phyloP scores from a whole-genome alignment of 2,329 filamentous ascomycete genomes.

The Arthroderma uncinatum region DNA sequence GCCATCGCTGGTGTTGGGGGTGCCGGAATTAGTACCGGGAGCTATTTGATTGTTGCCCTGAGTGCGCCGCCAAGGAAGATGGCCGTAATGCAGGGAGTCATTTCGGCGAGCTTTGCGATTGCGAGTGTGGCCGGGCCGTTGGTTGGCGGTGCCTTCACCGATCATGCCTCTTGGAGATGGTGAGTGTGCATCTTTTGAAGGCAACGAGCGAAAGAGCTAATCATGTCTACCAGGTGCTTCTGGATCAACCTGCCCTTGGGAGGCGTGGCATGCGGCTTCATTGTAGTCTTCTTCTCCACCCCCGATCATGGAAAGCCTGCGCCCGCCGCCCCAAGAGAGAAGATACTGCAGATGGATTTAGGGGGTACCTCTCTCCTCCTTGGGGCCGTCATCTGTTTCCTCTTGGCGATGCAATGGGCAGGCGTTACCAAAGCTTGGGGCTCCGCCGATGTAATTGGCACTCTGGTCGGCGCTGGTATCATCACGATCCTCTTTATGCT shows the following conservation, averaged over 20 bases:
- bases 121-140: constrained; percentile 12
- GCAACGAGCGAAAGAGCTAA: no score
- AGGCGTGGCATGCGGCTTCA: neutral
- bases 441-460: constrained; percentile 15
- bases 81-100: constrained; percentile 7
- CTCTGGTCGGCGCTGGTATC: constrained; percentile 17
- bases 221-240: no score
- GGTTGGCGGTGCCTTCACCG: constrained; percentile 13
- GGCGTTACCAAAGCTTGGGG: constrained; percentile 17
- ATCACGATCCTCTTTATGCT: no score
- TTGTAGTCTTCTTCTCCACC: constrained; percentile 10
- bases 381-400: constrained; percentile 16
- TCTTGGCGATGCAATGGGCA: constrained; percentile 21
- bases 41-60: neutral
- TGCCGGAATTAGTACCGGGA: no score
- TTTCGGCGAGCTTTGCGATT: constrained; percentile 9
- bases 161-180: constrained; percentile 13
- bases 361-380: constrained; percentile 11
- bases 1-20: neutral
- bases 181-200: no score
- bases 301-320: neutral
- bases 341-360: constrained; percentile 18
- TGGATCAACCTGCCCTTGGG: constrained; percentile 12
- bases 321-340: neutral
- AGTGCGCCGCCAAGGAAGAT: constrained; percentile 8